Base-by-base conservation (phyloP, 2,329 filamentous ascomycete genomes). In the Neopestalotiopsis sp. region DNA sequence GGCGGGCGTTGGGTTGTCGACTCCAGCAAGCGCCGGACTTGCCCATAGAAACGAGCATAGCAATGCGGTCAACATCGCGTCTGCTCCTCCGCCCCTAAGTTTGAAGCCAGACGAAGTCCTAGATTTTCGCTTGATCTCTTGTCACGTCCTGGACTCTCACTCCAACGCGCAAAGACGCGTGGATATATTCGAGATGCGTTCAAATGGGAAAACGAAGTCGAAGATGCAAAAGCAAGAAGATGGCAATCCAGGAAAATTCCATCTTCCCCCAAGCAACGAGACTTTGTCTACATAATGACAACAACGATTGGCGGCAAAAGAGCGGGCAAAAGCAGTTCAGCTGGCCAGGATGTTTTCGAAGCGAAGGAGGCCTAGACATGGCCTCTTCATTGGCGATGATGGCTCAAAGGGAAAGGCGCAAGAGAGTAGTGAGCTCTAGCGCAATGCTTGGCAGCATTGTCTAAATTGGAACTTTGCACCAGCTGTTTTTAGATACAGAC, bases 1-100 rank as follows among this genome's bases (percentile, higher is more conserved):
- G 4, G 17, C 65, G 12, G 57, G 52, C 7, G 34, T 60, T 2
- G 56, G 65, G 4, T 59, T 61, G 57, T 67, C 65, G 4, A 60
- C 52, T 20, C 65, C 56, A 30, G 20, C 52, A 7, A 14, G 13
- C 20, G 32, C 34, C 34, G 59, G 28, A 20, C n/a, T 24, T 20
- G 45, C 45, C 45, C 45, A 52, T 24, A 52, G 45, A 9, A 52
- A 12, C 4, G 45, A 7, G 45, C n/a, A 20, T 4, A 52, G 45
- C 45, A 20, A 17, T 20, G 17, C n/a, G 45, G 45, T 20, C 14
- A 52, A 17, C 45, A 52, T 52, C 45, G 45, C 45, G 45, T 52
- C 45, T n/a, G 45, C 45, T n/a, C 42, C 42, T n/a, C 20, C 6
- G n/a, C 20, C 17, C 20, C 9, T 20, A 6, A 52, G 17, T 52